phyloP scores from a whole-genome alignment of 805 yeast genomes.

The Clavispora santaluciae region DNA sequence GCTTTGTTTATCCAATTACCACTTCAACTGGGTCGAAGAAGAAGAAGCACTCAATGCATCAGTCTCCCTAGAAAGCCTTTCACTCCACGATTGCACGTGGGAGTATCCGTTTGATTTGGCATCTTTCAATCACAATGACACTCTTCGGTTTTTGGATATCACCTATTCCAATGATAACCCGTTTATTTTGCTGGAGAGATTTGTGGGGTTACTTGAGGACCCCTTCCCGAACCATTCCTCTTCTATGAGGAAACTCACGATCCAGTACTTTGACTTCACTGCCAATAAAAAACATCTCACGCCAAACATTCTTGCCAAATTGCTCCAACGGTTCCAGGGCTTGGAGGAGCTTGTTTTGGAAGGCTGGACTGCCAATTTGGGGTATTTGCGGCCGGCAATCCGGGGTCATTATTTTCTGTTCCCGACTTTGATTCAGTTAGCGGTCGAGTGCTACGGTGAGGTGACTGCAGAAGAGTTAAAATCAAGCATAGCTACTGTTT shows the following conservation, averaged over 20 bases:
- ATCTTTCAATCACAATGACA: constrained; percentile 26
- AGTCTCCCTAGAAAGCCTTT: constrained; percentile 20
- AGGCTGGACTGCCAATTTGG: constrained; percentile 21
- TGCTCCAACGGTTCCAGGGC: constrained; percentile 12
- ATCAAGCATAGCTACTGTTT: neutral
- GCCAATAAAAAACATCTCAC: constrained; percentile 10
- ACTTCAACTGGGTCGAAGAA: constrained; percentile 38
- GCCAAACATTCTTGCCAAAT: constrained; percentile 11
- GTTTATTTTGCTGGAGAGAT: constrained; percentile 36
- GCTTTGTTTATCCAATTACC: constrained; percentile 36
- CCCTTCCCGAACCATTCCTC: constrained; percentile 17
- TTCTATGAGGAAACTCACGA: constrained; percentile 9
- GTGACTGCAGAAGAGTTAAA: neutral
- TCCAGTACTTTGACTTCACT: constrained; percentile 13
- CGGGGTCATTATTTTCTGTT: constrained; percentile 2
- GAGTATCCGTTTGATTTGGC: constrained; percentile 48
- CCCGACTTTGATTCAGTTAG: constrained; percentile 4
- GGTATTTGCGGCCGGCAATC: constrained; percentile 11
- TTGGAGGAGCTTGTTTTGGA: constrained; percentile 13
- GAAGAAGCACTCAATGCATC: constrained; percentile 9
- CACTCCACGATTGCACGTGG: constrained; percentile 48
- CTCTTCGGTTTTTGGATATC: constrained; percentile 21
- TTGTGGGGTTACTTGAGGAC: constrained; percentile 22
- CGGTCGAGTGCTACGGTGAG: constrained; percentile 5
- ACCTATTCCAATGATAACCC: constrained; percentile 25